Base-by-base conservation (phyloP, 306 rosid species). In the Sindora glabra region DNA sequence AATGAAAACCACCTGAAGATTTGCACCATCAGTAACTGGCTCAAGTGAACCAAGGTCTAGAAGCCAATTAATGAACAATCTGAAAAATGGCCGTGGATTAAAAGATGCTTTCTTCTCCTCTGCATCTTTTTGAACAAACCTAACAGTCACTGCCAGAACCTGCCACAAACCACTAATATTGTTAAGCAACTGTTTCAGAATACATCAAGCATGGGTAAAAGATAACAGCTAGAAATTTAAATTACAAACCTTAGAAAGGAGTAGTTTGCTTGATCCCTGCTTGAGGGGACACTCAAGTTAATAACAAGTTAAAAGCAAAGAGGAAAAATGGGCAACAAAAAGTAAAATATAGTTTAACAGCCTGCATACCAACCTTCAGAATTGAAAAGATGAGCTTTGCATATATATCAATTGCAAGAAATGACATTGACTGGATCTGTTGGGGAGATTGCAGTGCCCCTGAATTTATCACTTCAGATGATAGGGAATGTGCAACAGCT, bases 41-140 rank as follows among this genome's bases (percentile, higher is more conserved):
- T 94, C 99, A 68, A 86, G 75, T 37, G 94, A 82, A 39, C 97
- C 90, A 63, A 94, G 94, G 74, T 94, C 99, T 48, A 74, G 77
- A 65, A 94, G 85, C 97, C 95, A 89, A 59, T 84, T 82, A 55
- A 94, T 78, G 56, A 89, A 84, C 85, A 94, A 77, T 86, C 99
- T 89, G 68, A 89, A 94, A 71, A 74, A 89, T 10, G 97, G 99
- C 55, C 99, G 82, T 26, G 90, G 84, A 72, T 86, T 94, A 66
- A 89, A 89, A 15, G 87, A 76, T 10, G 77, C 62, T 76, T 94
- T 89, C 84, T 86, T 94, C 63, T 89, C 99, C 72, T 94, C 99
- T 0, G 97, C 87, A 40, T 89, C 95, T 67, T 84, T 89, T 63
- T 79, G 73, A 70, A 94, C 75, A 58, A 77, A 82, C 72, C 84